Evolutionary conservation across 2,329 filamentous ascomycete genomes (phyloP).

Genomic region (Pseudocercospora musae): DNA sequence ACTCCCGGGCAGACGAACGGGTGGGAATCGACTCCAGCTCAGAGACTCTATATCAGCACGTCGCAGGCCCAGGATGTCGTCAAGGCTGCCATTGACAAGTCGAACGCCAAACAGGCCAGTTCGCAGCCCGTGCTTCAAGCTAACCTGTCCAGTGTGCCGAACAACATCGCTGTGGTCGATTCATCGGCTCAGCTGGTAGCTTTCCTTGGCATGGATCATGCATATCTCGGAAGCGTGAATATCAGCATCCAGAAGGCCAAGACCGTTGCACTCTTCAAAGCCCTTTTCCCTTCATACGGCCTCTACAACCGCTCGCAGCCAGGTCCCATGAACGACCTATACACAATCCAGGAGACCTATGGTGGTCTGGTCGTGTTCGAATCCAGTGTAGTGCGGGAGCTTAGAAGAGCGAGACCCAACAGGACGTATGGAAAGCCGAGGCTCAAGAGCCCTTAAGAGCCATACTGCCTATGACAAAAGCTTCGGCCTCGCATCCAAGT

Average conservation of each 20-base stretch:
- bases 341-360: conserved; percentile 30
- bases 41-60: conserved; percentile 28
- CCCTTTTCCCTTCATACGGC: conserved; percentile 26
- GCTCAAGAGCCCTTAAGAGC: conserved; percentile 62
- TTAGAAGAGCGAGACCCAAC: neutral
- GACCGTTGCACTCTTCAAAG: conserved; percentile 31
- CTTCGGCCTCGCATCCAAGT: conserved; percentile 56
- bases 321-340: conserved; percentile 18
- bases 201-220: conserved; percentile 34
- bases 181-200: conserved; percentile 29
- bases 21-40: conserved; percentile 22
- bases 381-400: neutral
- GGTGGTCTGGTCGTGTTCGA: no score
- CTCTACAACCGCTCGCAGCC: conserved; percentile 28
- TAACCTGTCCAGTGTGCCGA: conserved; percentile 19
- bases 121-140: neutral
- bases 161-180: conserved; percentile 32
- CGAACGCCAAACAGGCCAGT: neutral
- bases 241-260: conserved; percentile 33
- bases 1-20: conserved; percentile 28
- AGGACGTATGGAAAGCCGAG: neutral
- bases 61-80: conserved; percentile 27
- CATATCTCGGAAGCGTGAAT: conserved; percentile 29
- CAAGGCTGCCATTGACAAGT: conserved; percentile 22
- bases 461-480: conserved; percentile 71